Evolutionary conservation across 768 basidiomycete genomes (phyloP), one percentile per base, ranked within the genome.

Genomic region (Harrya chromipes): DNA sequence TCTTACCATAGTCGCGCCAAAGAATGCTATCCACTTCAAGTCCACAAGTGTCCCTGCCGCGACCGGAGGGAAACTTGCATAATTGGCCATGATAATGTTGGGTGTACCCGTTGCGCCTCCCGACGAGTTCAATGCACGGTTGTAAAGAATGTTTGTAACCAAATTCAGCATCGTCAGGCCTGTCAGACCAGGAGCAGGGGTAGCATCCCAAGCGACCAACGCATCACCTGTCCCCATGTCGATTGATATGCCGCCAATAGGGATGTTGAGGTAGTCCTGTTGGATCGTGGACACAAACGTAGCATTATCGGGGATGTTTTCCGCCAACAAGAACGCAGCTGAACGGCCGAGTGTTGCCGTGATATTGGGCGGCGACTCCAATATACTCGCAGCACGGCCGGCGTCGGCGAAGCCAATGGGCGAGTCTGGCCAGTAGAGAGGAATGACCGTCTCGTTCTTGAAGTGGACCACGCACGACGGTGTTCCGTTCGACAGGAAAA

Each of bases 11-110:
- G 77, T 74, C 29, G 80, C 83, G 19, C 81, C 83, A 62, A 84
- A 90, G 70, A 90, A 90, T 6, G 77, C 79, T 16, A 83, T 65
- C 88, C 89, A 90, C 63, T 82, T 84, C 64, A 91, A 64, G 11
- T 81, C 82, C 9, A 77, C 64, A 16, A 87, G 70, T 3, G 83
- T 82, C 8, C 78, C 79, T 9, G 73, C 74, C 36, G 73, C 73
- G n/a, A 80, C 65, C 7, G 71, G 71, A 9, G 86, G 84, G 62
- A 90, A 82, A 23, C 67, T 64, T 37, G 77, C 70, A 64, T 80
- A 89, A 46, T 70, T 76, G 2, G 84, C 77, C 37, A 66, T 59
- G 49, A 90, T 87, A 16, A 85, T 64, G n/a, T 73, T 74, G 0
- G 81, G 75, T 5, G 66, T 56, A 16, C 60, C 57, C 4, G 59